Evolutionary conservation across 371 early-diverging fungal genomes (phyloP), one percentile per base, ranked within the genome.

Genomic region (Mucor velutinosus): DNA sequence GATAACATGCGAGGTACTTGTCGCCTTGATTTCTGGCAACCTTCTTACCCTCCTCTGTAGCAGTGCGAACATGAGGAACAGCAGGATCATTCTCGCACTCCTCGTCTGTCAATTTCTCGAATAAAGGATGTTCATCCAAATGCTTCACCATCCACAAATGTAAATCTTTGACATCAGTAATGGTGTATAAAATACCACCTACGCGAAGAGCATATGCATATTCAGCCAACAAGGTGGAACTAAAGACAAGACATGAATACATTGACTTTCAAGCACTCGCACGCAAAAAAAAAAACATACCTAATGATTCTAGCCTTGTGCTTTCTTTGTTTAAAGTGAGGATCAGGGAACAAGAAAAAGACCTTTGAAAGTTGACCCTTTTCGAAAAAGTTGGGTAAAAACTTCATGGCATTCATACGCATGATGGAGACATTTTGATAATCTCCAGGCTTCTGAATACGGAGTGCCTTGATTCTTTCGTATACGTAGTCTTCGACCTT

Each of bases 281-380:
- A 37, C 15, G 19, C 0, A 11, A 41, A 4, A 7, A 41, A 4
- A 7, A 25, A 12, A 25, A 69, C 69, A 66, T 84, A 87, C 88
- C 94, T 95, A 67, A 99, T 94, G 68, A 99, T 98, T 60, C 99
- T 87, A 1, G 96, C 97, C 87, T 99, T 99, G 83, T 99, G 99
- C 84, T 99, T 99, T 79, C 94, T 90, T 76, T 96, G 98, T 79
- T 99, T 99, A 80, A 99, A 99, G 75, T 99, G 99, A 27, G 99
- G 99, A 82, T 99, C 99, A 57, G 98, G 96, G 73, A 95, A 95
- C 71, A 99, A 87, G 78, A 99, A 96, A 77, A 99, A 99, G 76
- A 99, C 89, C 82, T 99, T 99, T 39, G 92, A 87, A 47, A 99
- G 85, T 89, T 95, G 76, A 60, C 89, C 95, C 83, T 96, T 95